phyloP scores from a whole-genome alignment of 2,329 filamentous ascomycete genomes.

The Pseudogymnoascus sp. region DNA sequence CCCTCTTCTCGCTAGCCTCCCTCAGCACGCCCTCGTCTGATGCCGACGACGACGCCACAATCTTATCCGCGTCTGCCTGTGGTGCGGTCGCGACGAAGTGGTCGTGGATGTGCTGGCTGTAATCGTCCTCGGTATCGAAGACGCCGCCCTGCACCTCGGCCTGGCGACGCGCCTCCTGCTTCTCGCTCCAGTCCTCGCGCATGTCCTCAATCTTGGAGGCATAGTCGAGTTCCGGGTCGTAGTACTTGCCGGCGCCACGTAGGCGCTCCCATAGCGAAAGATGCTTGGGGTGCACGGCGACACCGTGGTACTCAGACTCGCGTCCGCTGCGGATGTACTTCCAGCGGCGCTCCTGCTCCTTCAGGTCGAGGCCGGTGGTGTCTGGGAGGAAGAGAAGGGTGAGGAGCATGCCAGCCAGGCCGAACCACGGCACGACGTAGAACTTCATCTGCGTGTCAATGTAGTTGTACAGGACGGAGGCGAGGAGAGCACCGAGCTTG shows the following conservation, averaged over 20 bases:
- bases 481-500: constrained; percentile 79
- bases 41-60: neutral
- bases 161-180: constrained; percentile 31
- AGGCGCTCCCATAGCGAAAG: constrained; percentile 81
- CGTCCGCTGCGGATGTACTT: constrained; percentile 71
- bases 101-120: constrained; percentile 17
- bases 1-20: neutral
- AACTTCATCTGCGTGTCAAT: constrained; percentile 79
- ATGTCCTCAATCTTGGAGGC: constrained; percentile 80
- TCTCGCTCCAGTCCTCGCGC: constrained; percentile 52
- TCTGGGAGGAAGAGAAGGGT: constrained; percentile 88
- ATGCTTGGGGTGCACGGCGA: constrained; percentile 84
- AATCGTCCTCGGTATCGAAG: constrained; percentile 19
- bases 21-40: neutral
- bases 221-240: constrained; percentile 76
- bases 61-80: neutral
- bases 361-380: constrained; percentile 90
- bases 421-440: constrained; percentile 92
- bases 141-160: constrained; percentile 22
- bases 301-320: constrained; percentile 79
- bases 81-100: constrained; percentile 16
- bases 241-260: constrained; percentile 68
- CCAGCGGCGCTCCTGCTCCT: constrained; percentile 96
- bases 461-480: constrained; percentile 90
- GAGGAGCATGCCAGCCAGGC: constrained; percentile 74